These are phyloP conservation scores for Hypoxylon cercidicola DNA, from an alignment of 495 filamentous ascomycete genomes.

Conservation along the genomic window DNA sequence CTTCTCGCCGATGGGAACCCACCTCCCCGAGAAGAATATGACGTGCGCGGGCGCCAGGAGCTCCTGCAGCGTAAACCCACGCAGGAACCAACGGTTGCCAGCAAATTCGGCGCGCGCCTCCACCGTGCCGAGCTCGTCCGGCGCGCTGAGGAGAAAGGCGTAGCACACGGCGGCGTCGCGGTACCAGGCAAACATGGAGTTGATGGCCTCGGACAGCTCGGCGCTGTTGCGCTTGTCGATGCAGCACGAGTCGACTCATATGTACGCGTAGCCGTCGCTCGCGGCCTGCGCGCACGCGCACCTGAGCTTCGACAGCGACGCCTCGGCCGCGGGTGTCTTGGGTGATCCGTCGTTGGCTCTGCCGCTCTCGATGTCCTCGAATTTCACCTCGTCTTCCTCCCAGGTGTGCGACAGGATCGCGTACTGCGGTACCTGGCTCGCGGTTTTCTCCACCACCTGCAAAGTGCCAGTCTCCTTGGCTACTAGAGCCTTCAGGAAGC, in stretches of 20 bases:
- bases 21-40: slow-evolving; percentile 46
- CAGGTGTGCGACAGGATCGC: slow-evolving; percentile 61
- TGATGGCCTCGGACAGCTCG: slow-evolving; percentile 47
- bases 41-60: slow-evolving; percentile 47
- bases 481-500: slow-evolving; percentile 5
- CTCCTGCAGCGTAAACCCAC: slow-evolving; percentile 54
- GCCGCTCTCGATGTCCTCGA: slow-evolving; percentile 30
- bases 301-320: neutral
- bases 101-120: neutral
- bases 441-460: slow-evolving; percentile 10
- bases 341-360: neutral
- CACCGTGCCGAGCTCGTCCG: neutral
- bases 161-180: slow-evolving; percentile 36
- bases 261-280: slow-evolving; percentile 1
- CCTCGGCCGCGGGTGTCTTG: too few species aligned
- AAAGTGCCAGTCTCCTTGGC: slow-evolving; percentile 10
- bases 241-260: slow-evolving; percentile 40
- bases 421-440: slow-evolving; percentile 34
- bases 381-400: slow-evolving; percentile 52
- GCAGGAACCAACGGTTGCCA: slow-evolving; percentile 46
- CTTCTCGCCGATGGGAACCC: slow-evolving; percentile 33
- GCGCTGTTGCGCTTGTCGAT: slow-evolving; percentile 45
- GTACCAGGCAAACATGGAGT: slow-evolving; percentile 49
- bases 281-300: slow-evolving; percentile 17
- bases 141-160: slow-evolving; percentile 37